Evolutionary conservation across 169 alveolate species (phyloP).

Genomic region (Cyclospora cayetanensis): DNA sequence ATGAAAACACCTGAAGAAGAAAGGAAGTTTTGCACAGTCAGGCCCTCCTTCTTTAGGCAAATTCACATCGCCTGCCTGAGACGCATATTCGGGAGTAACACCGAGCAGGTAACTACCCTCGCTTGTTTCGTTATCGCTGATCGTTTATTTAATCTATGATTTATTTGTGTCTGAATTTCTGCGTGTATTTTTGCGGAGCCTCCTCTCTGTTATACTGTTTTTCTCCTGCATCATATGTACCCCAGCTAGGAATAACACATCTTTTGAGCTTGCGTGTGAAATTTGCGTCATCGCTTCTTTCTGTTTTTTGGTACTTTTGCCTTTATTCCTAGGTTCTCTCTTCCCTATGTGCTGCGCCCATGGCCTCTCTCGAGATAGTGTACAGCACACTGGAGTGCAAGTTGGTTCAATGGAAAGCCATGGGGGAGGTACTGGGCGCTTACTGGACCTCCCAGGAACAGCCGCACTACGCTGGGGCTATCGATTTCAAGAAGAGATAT

Average conservation of each 20-base stretch:
- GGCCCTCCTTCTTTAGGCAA: constrained; percentile 43
- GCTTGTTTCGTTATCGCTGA: no score
- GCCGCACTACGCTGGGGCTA: constrained; percentile 56
- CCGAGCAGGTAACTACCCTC: constrained; percentile 8
- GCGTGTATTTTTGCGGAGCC: not conserved
- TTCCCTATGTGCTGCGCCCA: constrained; percentile 19
- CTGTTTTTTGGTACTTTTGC: not conserved
- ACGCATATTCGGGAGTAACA: constrained; percentile 28
- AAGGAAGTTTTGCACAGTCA: not conserved
- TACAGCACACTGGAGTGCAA: constrained; percentile 27
- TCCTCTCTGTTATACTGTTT: not conserved
- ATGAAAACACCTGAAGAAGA: not conserved
- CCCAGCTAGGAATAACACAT: not conserved
- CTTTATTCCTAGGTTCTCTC: constrained; percentile 51
- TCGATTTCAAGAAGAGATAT: constrained; percentile 18
- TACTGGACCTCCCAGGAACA: constrained; percentile 37
- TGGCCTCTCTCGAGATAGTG: constrained; percentile 8
- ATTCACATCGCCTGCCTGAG: constrained; percentile 13
- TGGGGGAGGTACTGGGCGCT: constrained; percentile 9
- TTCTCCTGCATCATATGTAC: not conserved
- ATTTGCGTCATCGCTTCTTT: not conserved
- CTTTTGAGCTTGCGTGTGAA: not conserved
- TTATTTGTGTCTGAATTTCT: not conserved
- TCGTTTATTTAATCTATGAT: not conserved
- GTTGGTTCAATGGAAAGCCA: constrained; percentile 60